A percentile compares a stretch with the other conserved stretches of the same genome.
Evolutionary conservation across 148 eudicot species (phyloP).

Genomic region (Arctostaphylos glauca): DNA sequence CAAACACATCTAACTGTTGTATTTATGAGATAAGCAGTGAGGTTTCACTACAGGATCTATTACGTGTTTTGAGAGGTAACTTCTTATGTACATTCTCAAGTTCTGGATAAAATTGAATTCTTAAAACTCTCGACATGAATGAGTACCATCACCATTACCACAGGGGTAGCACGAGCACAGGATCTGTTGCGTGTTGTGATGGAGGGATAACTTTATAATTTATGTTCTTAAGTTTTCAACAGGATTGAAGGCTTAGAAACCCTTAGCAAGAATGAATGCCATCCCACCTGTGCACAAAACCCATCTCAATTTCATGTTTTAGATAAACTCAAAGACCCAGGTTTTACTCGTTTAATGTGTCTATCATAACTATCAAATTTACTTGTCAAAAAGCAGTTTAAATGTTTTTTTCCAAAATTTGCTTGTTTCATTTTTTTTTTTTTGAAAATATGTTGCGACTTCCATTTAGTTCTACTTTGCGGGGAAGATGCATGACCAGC

Average conservation of each 20-base stretch:
- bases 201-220: not conserved
- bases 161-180: not conserved
- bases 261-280: not conserved
- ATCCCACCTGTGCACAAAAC: not conserved
- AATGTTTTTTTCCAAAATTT: no score
- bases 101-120: not conserved
- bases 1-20: not conserved
- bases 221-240: not conserved
- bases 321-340: not conserved
- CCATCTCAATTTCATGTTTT: not conserved
- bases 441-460: no score
- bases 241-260: not conserved
- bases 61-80: not conserved
- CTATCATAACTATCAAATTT: no score
- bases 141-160: not conserved
- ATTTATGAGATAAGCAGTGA: not conserved
- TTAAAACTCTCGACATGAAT: not conserved
- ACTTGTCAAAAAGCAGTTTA: no score
- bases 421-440: no score
- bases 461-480: no score
- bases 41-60: not conserved
- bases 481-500: not conserved
- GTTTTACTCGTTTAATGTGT: no score
- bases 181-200: not conserved
- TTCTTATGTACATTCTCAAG: not conserved